Conservation (phyloP, 2,329 filamentous ascomycete genomes). For the Claviceps sp. region DNA sequence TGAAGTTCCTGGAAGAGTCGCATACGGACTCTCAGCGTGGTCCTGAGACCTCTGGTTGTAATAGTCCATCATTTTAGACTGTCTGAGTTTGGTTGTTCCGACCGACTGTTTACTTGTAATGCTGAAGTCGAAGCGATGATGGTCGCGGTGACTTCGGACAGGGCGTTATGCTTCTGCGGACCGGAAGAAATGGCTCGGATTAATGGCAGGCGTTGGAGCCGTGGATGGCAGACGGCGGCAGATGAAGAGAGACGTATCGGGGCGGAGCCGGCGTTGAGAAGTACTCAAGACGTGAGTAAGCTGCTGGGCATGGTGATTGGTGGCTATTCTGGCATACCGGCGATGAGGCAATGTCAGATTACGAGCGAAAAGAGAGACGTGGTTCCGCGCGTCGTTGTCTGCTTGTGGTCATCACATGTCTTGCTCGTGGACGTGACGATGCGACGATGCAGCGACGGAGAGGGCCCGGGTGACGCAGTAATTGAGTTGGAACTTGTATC, state of each 20-base stretch:
- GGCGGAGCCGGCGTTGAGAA: neutral
- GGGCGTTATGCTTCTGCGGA: neutral
- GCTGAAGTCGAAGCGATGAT: neutral
- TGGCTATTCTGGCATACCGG: neutral
- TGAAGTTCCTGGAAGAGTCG: constrained; percentile 19
- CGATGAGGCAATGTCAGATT: neutral
- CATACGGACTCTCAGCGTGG: constrained; percentile 16
- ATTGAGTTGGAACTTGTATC: too few species aligned
- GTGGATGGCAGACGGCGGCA: neutral
- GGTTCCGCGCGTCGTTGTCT: neutral
- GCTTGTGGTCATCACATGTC: neutral
- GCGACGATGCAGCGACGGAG: neutral
- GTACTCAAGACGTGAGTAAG: neutral
- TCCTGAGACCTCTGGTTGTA: constrained; percentile 18
- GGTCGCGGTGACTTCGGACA: neutral
- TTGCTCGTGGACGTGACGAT: neutral
- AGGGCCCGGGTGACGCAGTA: too few species aligned
- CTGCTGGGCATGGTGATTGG: neutral
- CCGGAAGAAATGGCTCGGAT: neutral
- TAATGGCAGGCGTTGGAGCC: neutral
- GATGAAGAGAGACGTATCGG: neutral
- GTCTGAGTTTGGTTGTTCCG: neutral
- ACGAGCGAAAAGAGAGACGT: neutral
- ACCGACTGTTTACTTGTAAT: neutral
- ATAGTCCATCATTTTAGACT: constrained; percentile 14